phyloP scores from a whole-genome alignment of 1,284 basidiomycete species.

The Ganoderma sinense region DNA sequence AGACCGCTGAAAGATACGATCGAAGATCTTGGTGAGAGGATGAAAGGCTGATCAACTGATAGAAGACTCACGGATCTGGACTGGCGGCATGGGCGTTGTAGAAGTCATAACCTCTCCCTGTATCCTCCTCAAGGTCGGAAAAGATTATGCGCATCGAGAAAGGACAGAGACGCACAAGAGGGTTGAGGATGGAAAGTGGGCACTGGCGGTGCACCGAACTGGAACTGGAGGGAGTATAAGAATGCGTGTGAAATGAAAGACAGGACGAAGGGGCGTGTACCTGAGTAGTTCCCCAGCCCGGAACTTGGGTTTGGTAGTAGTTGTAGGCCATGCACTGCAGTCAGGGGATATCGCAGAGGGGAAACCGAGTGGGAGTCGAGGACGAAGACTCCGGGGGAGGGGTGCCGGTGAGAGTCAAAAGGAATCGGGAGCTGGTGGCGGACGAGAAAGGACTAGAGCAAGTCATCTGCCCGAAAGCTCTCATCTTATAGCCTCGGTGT shows the following conservation, averaged over 20 bases:
- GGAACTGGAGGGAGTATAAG: slow-evolving; percentile 45
- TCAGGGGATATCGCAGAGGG: slow-evolving; percentile 6
- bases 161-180: slow-evolving; percentile 49
- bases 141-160: slow-evolving; percentile 2
- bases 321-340: slow-evolving; percentile 30
- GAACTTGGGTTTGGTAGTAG: slow-evolving; percentile 34
- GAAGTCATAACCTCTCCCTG: slow-evolving; percentile 68
- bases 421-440: slow-evolving; percentile 14
- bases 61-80: slow-evolving; percentile 59
- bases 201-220: slow-evolving; percentile 59
- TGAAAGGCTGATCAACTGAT: slow-evolving; percentile 13
- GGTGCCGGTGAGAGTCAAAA: slow-evolving; percentile 22
- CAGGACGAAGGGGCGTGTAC: slow-evolving; percentile 24
- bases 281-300: slow-evolving; percentile 36
- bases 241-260: slow-evolving; percentile 7
- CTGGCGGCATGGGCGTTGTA: slow-evolving; percentile 66
- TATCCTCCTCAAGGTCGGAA: slow-evolving; percentile 13
- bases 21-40: slow-evolving; percentile 9
- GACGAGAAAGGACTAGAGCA: slow-evolving; percentile 21
- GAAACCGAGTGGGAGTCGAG: slow-evolving; percentile 5
- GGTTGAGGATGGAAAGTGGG: slow-evolving; percentile 66
- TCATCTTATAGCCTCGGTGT: slow-evolving; percentile 29
- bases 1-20: slow-evolving; percentile 36
- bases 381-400: not conserved
- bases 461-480: slow-evolving; percentile 23